Base-by-base conservation (phyloP, 2,329 filamentous ascomycete genomes). In the Aspergillus nomiae region DNA sequence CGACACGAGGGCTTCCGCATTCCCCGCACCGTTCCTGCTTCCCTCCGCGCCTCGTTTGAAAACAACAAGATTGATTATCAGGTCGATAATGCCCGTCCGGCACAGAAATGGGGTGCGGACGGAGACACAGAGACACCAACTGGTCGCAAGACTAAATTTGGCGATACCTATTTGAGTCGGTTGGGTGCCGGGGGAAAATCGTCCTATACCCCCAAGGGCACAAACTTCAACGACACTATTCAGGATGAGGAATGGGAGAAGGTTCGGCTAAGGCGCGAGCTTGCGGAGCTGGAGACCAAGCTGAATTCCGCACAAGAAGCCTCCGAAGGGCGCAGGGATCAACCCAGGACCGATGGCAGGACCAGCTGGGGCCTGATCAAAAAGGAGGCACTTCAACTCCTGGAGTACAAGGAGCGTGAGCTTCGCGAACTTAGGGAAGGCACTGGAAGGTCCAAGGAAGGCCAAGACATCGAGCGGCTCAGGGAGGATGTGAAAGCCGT, bases 1-100 rank as follows among this genome's bases (percentile, higher is more conserved):
- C 88, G 95, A 54, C 94, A 97, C 78, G 94, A 98, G 75, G 95
- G 95, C 45, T 97, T 88, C 84, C 90, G 95, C 65, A 96, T 99
- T 74, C 95, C 95, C 46, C 90, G 95, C 71, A 91, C 89, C 34
- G 92, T 99, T 12, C 95, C 95, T 0, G 91, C 94, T 1, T 95
- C 91, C n/a, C 86, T 99, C 46, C 89, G 95, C 45, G 85, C 92
- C 34, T 94, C 90, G 63, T 99, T 99, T 74, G 94, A 99, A 81
- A 91, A 92, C 75, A 96, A 96, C 75, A 89, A 96, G 77, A 98
- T 99, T 76, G 93, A 97, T 80, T 99, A 98, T 81, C 92, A 97
- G 74, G 77, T 98, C 64, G 92, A 96, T 77, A 90, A 90, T 72
- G 87, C 90, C 66, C 84, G 85, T 61, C 87, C 88, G 2, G 84